phyloP scores from a whole-genome alignment of 1,139 yeast species.

The Taiozyma sp. region DNA sequence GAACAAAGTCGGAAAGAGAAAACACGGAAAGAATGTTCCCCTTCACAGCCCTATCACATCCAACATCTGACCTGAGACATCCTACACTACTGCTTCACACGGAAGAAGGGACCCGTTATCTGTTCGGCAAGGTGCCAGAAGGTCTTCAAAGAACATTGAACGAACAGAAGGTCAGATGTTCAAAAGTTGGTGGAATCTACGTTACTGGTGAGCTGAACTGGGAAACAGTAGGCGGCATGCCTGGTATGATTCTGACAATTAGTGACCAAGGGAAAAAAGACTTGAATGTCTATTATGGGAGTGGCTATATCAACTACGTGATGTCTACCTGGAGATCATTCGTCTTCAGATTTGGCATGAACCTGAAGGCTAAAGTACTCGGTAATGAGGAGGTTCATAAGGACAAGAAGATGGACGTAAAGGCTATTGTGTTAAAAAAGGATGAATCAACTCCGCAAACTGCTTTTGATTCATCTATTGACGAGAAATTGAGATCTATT shows the following conservation, averaged over 20 bases:
- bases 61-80: slow-evolving; percentile 54
- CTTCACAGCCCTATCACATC: slow-evolving; percentile 41
- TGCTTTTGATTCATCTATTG: slow-evolving; percentile 1
- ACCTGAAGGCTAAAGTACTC: slow-evolving; percentile 42
- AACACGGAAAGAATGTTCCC: slow-evolving; percentile 28
- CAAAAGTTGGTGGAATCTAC: slow-evolving; percentile 60
- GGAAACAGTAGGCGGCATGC: slow-evolving; percentile 81
- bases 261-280: slow-evolving; percentile 71
- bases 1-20: background rate
- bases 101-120: slow-evolving; percentile 50
- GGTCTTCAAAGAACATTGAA: slow-evolving; percentile 76
- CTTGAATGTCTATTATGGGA: slow-evolving; percentile 42
- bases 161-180: slow-evolving; percentile 47
- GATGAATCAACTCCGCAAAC: background rate
- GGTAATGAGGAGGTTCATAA: slow-evolving; percentile 35
- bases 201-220: slow-evolving; percentile 73
- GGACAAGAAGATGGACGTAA: slow-evolving; percentile 50
- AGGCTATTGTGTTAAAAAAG: slow-evolving; percentile 40
- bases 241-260: slow-evolving; percentile 82
- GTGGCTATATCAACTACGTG: slow-evolving; percentile 42
- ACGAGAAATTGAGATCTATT: slow-evolving; percentile 11
- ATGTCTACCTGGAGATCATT: slow-evolving; percentile 84
- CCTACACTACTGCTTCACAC: slow-evolving; percentile 56
- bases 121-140: slow-evolving; percentile 81
- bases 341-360: slow-evolving; percentile 78